A percentile compares a stretch with the other conserved stretches of the same genome.
phyloP scores from a whole-genome alignment of 495 filamentous ascomycete genomes.

The Aspergillus ellipticus region DNA sequence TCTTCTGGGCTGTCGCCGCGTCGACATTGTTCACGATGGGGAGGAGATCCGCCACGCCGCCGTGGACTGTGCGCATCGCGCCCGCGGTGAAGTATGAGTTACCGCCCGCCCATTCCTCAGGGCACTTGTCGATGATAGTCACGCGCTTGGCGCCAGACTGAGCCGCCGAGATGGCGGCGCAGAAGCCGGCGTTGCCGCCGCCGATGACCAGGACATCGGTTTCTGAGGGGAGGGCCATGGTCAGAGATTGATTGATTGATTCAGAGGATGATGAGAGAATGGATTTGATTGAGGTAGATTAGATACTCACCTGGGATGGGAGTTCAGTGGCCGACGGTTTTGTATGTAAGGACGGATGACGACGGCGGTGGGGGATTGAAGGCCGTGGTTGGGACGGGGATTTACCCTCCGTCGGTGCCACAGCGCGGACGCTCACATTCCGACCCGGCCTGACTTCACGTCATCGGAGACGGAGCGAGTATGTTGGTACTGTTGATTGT shows the following conservation, averaged over 20 bases:
- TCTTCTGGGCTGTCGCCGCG: slow-evolving; percentile 26
- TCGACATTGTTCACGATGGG: slow-evolving; percentile 47
- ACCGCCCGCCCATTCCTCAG: slow-evolving; percentile 50
- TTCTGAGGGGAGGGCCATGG: slow-evolving; percentile 6
- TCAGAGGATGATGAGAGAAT: background rate
- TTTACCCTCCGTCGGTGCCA: background rate
- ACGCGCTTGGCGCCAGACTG: slow-evolving; percentile 32
- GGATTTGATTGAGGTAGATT: background rate
- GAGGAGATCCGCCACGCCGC: slow-evolving; percentile 45
- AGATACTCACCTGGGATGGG: background rate
- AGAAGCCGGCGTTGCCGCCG: slow-evolving; percentile 58
- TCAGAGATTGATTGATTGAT: slow-evolving; percentile 13
- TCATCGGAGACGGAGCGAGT: background rate
- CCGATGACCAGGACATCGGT: slow-evolving; percentile 54
- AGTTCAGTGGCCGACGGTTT: background rate
- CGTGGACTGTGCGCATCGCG: slow-evolving; percentile 48
- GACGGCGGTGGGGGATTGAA: too few relatives aligned
- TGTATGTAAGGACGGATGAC: background rate
- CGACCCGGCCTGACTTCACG: background rate
- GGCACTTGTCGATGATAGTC: slow-evolving; percentile 52
- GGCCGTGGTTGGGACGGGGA: background rate
- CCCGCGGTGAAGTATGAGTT: slow-evolving; percentile 59
- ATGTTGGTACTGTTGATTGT: too few relatives aligned
- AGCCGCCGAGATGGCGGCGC: slow-evolving; percentile 46
- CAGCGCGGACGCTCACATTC: too few relatives aligned